Base-by-base conservation (phyloP, 2,329 filamentous ascomycete genomes). In the Magnaporthiopsis poae region DNA sequence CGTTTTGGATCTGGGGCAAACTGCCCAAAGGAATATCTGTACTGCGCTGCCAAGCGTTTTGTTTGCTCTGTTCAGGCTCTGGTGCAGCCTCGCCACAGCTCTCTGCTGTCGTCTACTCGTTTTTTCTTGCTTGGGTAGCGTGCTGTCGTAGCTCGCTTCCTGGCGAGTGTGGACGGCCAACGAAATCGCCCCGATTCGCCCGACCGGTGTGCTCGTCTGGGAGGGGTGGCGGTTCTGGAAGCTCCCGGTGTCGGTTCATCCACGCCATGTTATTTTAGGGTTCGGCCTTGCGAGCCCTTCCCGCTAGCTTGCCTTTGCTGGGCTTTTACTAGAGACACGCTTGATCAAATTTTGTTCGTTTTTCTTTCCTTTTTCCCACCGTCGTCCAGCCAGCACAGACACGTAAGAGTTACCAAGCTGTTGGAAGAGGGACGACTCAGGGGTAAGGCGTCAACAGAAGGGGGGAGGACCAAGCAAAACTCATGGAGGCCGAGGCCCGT, bases 191-290 rank as follows among this genome's bases (percentile, higher is more conserved):
- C 46, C 46, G 46, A 56, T 56, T 56, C n/a, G 46, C 46, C 46
- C 11, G 46, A 56, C 46, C 46, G 46, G 46, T 56, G 46, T n/a
- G 46, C 21, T 56, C n/a, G 46, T 1, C 18, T 9, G n/a, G 46
- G n/a, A 25, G 46, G 46, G 46, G 39, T 7, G 63, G 61, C n/a
- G 27, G 60, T 61, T 61, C 60, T 61, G 60, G 60, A 61, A 61
- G 60, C n/a, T 61, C 60, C 60, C 31, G 27, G 60, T 29, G 27
- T 18, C 31, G 31, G 31, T 33, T 61, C 31, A 61, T 25, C 18
- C 8, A 61, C 11, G n/a, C 13, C 5, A 56, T 56, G 27, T 21
- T 61, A 61, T 61, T 61, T 61, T 61, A 31, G 9, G 27, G 31
- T 61, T 61, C 60, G 60, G 60, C 60, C 60, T 61, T 31, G 31